Conservation (phyloP, 2,329 filamentous ascomycete genomes). For the Diatrype stigma region DNA sequence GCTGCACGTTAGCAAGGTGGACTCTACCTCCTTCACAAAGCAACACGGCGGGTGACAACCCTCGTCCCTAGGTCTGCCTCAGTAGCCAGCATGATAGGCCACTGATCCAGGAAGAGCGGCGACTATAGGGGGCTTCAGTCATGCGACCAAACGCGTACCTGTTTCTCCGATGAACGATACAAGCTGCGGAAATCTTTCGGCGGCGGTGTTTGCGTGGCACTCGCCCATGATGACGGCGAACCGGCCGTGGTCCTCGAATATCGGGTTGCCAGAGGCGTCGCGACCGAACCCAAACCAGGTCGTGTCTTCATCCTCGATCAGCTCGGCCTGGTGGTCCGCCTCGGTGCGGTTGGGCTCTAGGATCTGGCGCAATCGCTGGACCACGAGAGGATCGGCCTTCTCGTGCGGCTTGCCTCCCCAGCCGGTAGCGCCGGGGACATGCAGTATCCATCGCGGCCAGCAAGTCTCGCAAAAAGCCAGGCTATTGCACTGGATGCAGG, state of each 20-base stretch:
- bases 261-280: conserved; percentile 23
- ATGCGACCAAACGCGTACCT: conserved; percentile 15
- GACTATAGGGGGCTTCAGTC: not conserved
- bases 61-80: not conserved
- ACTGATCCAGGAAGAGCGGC: not conserved
- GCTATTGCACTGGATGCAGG: conserved; percentile 30
- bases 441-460: conserved; percentile 28
- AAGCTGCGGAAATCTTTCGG: conserved; percentile 31
- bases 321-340: conserved; percentile 26
- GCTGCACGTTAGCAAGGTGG: not conserved
- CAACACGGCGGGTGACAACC: not conserved
- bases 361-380: conserved; percentile 27
- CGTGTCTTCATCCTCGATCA: conserved; percentile 28
- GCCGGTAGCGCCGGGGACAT: conserved; percentile 24
- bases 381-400: conserved; percentile 26
- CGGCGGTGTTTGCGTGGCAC: conserved; percentile 20
- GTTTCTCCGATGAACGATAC: conserved; percentile 42
- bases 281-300: conserved; percentile 31
- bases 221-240: conserved; percentile 39
- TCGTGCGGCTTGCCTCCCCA: conserved; percentile 30
- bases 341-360: conserved; percentile 27
- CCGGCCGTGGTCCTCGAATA: conserved; percentile 32
- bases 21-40: not conserved
- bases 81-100: not conserved
- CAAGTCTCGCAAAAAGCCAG: conserved; percentile 27